Evolutionary conservation across 2,329 filamentous ascomycete genomes (phyloP).

Genomic region (Gaeumannomyces sp.): DNA sequence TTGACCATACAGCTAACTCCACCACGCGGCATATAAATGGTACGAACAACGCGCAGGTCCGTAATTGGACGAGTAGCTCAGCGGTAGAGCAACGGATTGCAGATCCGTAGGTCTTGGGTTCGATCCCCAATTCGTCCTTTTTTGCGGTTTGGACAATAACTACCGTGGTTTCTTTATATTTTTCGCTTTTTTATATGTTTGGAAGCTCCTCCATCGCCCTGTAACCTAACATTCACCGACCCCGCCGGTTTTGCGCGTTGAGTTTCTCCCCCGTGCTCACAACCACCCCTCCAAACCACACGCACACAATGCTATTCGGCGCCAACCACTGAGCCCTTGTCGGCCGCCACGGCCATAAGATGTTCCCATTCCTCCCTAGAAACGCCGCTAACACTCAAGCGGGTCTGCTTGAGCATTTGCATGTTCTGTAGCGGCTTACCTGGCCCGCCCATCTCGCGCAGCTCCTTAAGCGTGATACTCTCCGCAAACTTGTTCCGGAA

Average conservation of each 20-base stretch:
- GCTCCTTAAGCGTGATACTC: conserved; percentile 62
- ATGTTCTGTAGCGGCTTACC: conserved; percentile 61
- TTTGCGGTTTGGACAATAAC: not conserved
- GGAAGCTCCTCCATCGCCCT: no score
- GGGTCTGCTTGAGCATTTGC: conserved; percentile 76
- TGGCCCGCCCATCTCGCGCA: conserved; percentile 55
- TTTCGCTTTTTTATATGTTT: no score
- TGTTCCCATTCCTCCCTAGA: conserved; percentile 58
- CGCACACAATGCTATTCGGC: not conserved
- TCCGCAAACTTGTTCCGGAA: conserved; percentile 77
- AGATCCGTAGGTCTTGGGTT: conserved; percentile 1
- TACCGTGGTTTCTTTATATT: no score
- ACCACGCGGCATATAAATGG: no score
- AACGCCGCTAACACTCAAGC: conserved; percentile 74
- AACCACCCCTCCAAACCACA: no score
- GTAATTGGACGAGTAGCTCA: not conserved
- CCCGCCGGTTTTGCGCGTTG: no score
- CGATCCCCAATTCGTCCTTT: conserved; percentile 1
- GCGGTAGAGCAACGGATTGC: conserved; percentile 1
- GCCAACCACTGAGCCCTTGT: conserved; percentile 21
- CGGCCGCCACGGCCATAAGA: conserved; percentile 46
- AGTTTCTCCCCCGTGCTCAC: no score
- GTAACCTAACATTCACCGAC: no score
- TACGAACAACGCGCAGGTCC: not conserved
- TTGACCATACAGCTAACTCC: no score